Evolutionary conservation across 2,329 filamentous ascomycete genomes (phyloP).

Genomic region (Verticillium nubilum): DNA sequence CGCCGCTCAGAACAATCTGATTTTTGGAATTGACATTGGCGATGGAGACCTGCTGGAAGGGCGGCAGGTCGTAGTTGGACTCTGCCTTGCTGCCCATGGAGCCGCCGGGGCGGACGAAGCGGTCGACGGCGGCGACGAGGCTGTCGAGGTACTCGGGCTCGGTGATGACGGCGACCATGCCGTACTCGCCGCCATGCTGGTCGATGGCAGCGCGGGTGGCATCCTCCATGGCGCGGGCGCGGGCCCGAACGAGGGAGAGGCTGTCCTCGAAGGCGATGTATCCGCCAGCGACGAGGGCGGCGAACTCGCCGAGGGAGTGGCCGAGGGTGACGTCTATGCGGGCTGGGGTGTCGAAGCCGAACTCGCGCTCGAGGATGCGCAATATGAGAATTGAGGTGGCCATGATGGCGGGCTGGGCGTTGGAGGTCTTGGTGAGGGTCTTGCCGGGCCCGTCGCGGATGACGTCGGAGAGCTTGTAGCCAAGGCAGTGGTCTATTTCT

Average conservation of each 20-base stretch:
- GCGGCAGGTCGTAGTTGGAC: constrained; percentile 60
- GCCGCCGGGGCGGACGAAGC: constrained; percentile 65
- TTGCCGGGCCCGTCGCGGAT: constrained; percentile 78
- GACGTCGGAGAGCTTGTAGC: constrained; percentile 67
- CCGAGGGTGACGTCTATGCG: constrained; percentile 79
- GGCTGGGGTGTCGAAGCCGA: constrained; percentile 65
- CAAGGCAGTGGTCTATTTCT: constrained; percentile 75
- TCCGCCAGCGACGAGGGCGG: constrained; percentile 79
- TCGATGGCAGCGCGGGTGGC: constrained; percentile 64
- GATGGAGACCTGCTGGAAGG: constrained; percentile 82
- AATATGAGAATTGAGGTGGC: constrained; percentile 87
- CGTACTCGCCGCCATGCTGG: constrained; percentile 73
- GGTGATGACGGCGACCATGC: constrained; percentile 90
- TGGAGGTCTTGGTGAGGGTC: constrained; percentile 72
- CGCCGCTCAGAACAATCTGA: constrained; percentile 90
- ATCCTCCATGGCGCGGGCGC: constrained; percentile 78
- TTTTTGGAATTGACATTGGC: constrained; percentile 96
- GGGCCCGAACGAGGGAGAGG: constrained; percentile 66
- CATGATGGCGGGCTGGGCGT: constrained; percentile 95
- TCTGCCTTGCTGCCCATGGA: constrained; percentile 63
- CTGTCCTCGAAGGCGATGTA: constrained; percentile 76
- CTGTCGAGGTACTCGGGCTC: constrained; percentile 69
- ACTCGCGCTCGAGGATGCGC: constrained; percentile 79
- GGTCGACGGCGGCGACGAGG: constrained; percentile 68
- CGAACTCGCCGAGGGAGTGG: constrained; percentile 90